Conservation (phyloP, 768 basidiomycete species). For the Tricholomella constricta region DNA sequence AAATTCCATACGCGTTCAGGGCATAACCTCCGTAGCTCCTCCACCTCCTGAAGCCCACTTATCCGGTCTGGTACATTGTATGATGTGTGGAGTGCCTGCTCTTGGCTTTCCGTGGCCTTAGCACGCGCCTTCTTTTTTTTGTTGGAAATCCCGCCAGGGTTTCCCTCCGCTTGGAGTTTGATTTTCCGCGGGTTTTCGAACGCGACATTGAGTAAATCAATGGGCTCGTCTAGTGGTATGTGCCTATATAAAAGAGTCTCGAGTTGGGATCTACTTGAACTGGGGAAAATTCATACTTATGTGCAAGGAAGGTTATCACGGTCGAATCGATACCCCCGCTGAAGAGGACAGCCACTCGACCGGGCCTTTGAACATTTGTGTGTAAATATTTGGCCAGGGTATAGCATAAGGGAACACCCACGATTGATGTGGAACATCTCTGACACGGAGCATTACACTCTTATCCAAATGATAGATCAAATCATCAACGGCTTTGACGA, state of each 20-base stretch:
- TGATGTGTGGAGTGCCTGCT: conserved; percentile 20
- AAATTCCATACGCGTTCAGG: conserved; percentile 90
- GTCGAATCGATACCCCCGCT: conserved; percentile 97
- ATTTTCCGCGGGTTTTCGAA: conserved; percentile 94
- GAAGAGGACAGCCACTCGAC: conserved; percentile 83
- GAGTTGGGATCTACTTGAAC: neutral
- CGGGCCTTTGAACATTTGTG: conserved; percentile 27
- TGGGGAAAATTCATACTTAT: conserved; percentile 48
- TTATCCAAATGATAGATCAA: conserved; percentile 57
- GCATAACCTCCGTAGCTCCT: conserved; percentile 76
- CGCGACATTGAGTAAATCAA: conserved; percentile 91
- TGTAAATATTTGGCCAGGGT: neutral
- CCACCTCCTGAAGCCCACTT: conserved; percentile 75
- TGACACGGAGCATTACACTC: conserved; percentile 70
- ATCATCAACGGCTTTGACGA: conserved; percentile 46
- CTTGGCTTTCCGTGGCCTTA: conserved; percentile 16
- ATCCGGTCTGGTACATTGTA: conserved; percentile 90
- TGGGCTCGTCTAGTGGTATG: conserved; percentile 73
- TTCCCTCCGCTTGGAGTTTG: conserved; percentile 46
- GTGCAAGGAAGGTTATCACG: conserved; percentile 76
- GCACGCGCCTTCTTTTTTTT: conserved; percentile 38
- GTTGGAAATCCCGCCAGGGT: conserved; percentile 45
- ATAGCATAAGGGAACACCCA: conserved; percentile 24
- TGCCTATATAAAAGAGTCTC: conserved; percentile 47
- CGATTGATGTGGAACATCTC: conserved; percentile 60